Evolutionary conservation across 2,329 filamentous ascomycete genomes (phyloP).

Genomic region (Phialophora chinensis): DNA sequence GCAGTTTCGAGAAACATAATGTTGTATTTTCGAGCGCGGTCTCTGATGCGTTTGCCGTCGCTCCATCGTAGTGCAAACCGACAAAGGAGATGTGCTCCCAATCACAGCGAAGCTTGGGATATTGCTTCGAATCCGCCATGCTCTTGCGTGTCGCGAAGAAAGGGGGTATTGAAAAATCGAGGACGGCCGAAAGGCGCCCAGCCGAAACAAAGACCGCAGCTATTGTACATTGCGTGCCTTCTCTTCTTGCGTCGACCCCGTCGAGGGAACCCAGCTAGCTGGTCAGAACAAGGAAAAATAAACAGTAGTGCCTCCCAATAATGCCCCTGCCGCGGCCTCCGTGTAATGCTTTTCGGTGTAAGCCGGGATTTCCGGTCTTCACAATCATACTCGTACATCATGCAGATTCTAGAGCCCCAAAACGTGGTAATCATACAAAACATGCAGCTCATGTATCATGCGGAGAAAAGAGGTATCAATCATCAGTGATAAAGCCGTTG

Average conservation of each 20-base stretch:
- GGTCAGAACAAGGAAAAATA: constrained; percentile 5
- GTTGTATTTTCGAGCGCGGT: background rate
- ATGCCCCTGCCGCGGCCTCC: constrained; percentile 8
- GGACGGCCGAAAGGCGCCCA: constrained; percentile 14
- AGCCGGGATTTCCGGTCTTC: constrained; percentile 20
- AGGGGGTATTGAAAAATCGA: constrained; percentile 1
- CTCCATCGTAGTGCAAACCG: constrained; percentile 1
- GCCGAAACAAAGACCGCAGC: constrained; percentile 4
- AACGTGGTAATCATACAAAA: constrained; percentile 33
- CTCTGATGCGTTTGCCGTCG: background rate
- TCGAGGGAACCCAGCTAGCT: background rate
- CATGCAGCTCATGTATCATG: constrained; percentile 32
- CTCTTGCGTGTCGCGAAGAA: constrained; percentile 6
- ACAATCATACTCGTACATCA: constrained; percentile 35
- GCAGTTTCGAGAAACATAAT: background rate
- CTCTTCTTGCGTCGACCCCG: background rate
- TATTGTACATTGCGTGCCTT: constrained; percentile 17
- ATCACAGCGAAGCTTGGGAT: constrained; percentile 6
- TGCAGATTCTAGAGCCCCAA: constrained; percentile 18
- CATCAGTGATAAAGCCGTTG: constrained; percentile 27
- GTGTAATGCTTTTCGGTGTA: constrained; percentile 23
- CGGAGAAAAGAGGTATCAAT: constrained; percentile 27
- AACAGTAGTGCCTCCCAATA: constrained; percentile 10
- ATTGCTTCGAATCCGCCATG: constrained; percentile 3
- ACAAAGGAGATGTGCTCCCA: constrained; percentile 6